Base-by-base conservation (phyloP, 371 early-diverging fungal genomes). In the Zychaea mexicana region DNA sequence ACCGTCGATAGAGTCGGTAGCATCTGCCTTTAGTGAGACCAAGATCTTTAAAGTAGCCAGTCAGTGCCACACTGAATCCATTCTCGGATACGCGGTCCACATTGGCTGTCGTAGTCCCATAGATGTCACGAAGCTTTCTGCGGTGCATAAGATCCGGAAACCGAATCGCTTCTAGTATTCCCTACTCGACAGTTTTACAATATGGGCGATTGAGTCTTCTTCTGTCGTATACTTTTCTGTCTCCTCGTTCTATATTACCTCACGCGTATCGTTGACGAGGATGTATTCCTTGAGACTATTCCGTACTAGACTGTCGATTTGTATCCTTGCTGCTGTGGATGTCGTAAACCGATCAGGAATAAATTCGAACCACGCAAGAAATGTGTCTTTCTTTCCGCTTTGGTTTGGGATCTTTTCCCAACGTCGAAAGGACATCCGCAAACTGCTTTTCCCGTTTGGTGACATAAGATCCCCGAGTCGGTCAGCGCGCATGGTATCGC, bases 1-100 rank as follows among this genome's bases (percentile, higher is more conserved):
- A 77, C 1, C 81, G 70, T 49, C 45, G 59, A 52, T 76, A 80
- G 1, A 80, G 49, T 9, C 74, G 62, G 49, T 69, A 77, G 12
- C 6, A 15, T 2, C 38, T 36, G 8, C 58, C 63, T 2, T 13
- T 15, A 17, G 10, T 15, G 3, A 64, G 61, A 2, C 28, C 22
- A 19, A 64, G 32, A 8, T 36, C 45, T 36, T 28, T 57, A 13
- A 64, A 57, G 33, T 64, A 59, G 2, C 73, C 69, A 28, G 36
- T 28, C 22, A 72, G 60, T 2, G 60, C 27, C 3, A 72, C 8
- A 9, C 24, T 27, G 0, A 31, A 28, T 0, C 53, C 52, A 19
- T 61, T 19, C 3, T 58, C 38, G 7, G 47, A 32, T 10, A 58
- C 36, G 22, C 47, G 26, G 13, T 64, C 30, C 9, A 67, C 45